Evolutionary conservation across 139 green algal genomes (phyloP).

Genomic region (Chlorella sp.): DNA sequence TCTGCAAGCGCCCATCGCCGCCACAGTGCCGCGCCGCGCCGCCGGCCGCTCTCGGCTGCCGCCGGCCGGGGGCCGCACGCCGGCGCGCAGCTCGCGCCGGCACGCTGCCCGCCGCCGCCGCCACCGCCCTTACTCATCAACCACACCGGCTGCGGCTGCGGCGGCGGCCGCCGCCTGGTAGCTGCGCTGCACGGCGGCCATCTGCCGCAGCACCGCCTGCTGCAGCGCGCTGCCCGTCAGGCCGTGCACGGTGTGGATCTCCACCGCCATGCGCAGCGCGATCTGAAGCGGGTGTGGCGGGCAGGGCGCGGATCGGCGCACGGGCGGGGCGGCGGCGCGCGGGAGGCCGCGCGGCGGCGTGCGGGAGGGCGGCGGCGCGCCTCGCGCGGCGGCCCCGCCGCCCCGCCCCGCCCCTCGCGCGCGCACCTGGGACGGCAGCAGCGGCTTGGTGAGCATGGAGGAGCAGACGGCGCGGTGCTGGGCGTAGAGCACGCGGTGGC

Average conservation of each 20-base stretch:
- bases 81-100: no score
- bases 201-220: constrained; percentile 32
- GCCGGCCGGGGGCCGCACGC: no score
- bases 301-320: not conserved
- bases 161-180: constrained; percentile 33
- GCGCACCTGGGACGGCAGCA: constrained; percentile 32
- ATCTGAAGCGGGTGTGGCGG: constrained; percentile 3
- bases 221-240: constrained; percentile 25
- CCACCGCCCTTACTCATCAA: constrained; percentile 34
- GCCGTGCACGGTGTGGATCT: constrained; percentile 35
- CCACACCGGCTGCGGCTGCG: constrained; percentile 14
- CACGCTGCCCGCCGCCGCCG: not conserved
- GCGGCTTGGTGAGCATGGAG: constrained; percentile 35
- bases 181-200: constrained; percentile 35
- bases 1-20: no score
- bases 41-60: no score
- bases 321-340: not conserved
- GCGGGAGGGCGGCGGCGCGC: no score
- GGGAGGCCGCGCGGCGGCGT: no score
- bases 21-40: no score
- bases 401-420: no score
- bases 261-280: constrained; percentile 31
- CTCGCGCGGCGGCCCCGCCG: no score
- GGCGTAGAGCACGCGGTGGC: constrained; percentile 28
- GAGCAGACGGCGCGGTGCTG: constrained; percentile 33